Evolutionary conservation across 2,329 filamentous ascomycete genomes (phyloP).

Genomic region (Sporothrix phasma): DNA sequence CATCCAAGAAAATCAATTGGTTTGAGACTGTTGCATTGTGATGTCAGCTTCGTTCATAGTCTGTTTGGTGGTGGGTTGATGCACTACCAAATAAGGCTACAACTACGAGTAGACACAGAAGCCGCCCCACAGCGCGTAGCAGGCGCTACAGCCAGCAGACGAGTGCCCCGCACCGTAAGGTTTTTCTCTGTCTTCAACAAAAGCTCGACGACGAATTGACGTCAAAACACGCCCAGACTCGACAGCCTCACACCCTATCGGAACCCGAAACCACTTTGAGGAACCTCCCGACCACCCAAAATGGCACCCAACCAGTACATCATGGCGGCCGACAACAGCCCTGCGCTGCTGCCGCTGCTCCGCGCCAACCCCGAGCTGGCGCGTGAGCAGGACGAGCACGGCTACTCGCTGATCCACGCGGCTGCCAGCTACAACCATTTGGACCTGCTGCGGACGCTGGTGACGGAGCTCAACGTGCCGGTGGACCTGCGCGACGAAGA

Average conservation of each 20-base stretch:
- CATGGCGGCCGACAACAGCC: slow-evolving; percentile 72
- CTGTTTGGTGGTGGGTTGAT: too few species aligned
- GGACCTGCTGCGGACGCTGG: slow-evolving; percentile 63
- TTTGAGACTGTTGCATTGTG: too few species aligned
- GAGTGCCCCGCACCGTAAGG: background rate
- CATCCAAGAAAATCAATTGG: too few species aligned
- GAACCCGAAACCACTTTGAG: background rate
- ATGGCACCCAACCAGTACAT: slow-evolving; percentile 57
- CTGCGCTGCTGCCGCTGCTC: slow-evolving; percentile 64
- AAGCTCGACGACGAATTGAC: background rate
- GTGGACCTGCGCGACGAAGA: slow-evolving; percentile 83
- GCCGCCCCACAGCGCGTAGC: background rate
- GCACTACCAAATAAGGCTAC: background rate
- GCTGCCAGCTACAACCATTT: slow-evolving; percentile 86
- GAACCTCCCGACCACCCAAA: background rate
- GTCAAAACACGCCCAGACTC: too few species aligned
- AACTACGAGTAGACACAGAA: background rate
- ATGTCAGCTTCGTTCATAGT: too few species aligned
- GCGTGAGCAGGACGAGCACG: slow-evolving; percentile 72
- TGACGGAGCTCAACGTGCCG: slow-evolving; percentile 66
- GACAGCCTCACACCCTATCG: background rate
- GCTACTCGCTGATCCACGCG: slow-evolving; percentile 90
- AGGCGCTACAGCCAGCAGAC: background rate
- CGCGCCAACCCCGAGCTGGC: slow-evolving; percentile 66
- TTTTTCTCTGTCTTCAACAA: background rate